Evolutionary conservation across 352 stramenopile species (phyloP), one percentile per base, ranked within the genome.

Genomic region (Phytopythium litorale): DNA sequence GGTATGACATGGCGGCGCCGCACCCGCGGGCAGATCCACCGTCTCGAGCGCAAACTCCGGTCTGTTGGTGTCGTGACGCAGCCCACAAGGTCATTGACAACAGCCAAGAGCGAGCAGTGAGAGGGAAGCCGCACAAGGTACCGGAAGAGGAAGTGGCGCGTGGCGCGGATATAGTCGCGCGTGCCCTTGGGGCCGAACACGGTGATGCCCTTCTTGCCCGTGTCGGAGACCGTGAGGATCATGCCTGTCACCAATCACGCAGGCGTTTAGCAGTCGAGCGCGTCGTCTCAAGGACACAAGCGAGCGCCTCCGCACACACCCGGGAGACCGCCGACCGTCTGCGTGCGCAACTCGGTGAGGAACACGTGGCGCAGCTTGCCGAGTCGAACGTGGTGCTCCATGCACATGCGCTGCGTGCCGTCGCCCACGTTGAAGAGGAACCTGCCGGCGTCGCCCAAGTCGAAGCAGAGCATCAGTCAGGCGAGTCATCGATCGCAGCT

Each of bases 391-490:
- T 93, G 84, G 73, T 97, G 90, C 75, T 97, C 90, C 86, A 96
- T 97, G 71, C 86, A 97, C 68, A 97, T 75, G 30, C 90, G 78
- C 65, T 97, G 90, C 9, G 76, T 94, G 62, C 90, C 90, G 67
- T 97, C 90, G 30, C 89, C 87, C 13, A 94, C 89, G 58, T 97
- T 96, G 64, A 97, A 96, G 23, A 97, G 63, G 64, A 96, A 93
- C n/a, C 82, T 91, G 63, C 4, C 5, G 43, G 43, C 9, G 19
- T 25, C 19, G n/a, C 16, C 5, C 1, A 28, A 1, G 40, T 28
- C 5, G 2, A 28, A 1, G 40, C n/a, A 23, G 16, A 46, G 3
- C 7, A 4, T 11, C 40, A 46, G 16, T 23, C 7, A n/a, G 38
- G 19, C 19, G 58, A 8, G 43, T 15, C 9, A 40, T 40, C 7